Evolutionary conservation across 345 rosid genomes (phyloP).

Genomic region (Conringia planisiliqua): DNA sequence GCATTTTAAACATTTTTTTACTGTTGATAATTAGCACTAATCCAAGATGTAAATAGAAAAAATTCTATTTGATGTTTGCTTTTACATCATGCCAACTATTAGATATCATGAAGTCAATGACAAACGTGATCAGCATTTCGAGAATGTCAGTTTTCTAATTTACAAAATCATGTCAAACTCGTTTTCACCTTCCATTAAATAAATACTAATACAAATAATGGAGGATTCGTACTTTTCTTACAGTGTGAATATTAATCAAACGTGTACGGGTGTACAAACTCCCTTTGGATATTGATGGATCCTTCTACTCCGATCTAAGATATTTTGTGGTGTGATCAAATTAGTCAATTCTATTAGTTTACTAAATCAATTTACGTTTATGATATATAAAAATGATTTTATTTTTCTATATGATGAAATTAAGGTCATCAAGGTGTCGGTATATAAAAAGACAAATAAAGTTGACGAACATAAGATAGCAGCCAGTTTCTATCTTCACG

Average conservation of each 20-base stretch:
- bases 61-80: background rate
- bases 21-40: background rate
- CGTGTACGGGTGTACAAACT: slow-evolving; percentile 30
- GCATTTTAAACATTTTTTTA: background rate
- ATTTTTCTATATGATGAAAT: background rate
- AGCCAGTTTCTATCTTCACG: background rate
- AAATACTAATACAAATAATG: background rate
- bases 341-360: background rate
- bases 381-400: background rate
- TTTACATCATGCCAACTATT: background rate
- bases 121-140: slow-evolving; percentile 27
- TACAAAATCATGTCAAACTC: slow-evolving; percentile 4
- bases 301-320: background rate
- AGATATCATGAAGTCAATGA: slow-evolving; percentile 27
- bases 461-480: background rate
- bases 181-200: slow-evolving; percentile 2
- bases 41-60: too few relatives aligned
- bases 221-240: slow-evolving; percentile 13
- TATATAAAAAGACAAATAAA: background rate
- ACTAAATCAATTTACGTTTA: background rate
- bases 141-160: background rate
- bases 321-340: background rate
- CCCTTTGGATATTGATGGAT: background rate
- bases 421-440: background rate
- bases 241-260: slow-evolving; percentile 21